Evolutionary conservation across 2,329 filamentous ascomycete genomes (phyloP).

Genomic region (Claviceps maximensis): DNA sequence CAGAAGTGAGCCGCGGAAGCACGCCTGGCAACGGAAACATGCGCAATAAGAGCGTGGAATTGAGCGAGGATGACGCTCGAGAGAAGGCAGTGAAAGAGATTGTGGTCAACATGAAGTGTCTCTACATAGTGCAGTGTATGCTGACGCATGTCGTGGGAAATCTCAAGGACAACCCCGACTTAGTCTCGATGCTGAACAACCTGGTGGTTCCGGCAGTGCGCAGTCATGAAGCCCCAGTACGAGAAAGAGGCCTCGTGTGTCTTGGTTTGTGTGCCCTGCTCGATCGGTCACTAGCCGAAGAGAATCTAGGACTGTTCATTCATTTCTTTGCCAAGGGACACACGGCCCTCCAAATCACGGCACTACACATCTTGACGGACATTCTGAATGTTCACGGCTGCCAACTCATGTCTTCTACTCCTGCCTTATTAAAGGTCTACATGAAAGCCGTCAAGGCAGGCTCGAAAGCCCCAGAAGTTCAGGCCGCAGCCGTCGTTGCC

Average conservation of each 20-base stretch:
- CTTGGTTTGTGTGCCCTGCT: constrained; percentile 84
- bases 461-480: constrained; percentile 56
- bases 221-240: constrained; percentile 81
- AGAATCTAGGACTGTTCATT: constrained; percentile 86
- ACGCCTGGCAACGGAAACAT: constrained; percentile 37
- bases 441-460: constrained; percentile 66
- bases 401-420: constrained; percentile 54
- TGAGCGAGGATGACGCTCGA: constrained; percentile 52
- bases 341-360: constrained; percentile 75
- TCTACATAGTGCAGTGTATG: constrained; percentile 97
- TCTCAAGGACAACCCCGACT: constrained; percentile 74
- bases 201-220: constrained; percentile 90
- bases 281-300: constrained; percentile 79
- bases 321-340: constrained; percentile 94
- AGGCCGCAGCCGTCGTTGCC: constrained; percentile 67
- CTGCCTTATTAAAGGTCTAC: constrained; percentile 72
- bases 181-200: constrained; percentile 98
- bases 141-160: constrained; percentile 82
- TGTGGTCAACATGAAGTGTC: constrained; percentile 94
- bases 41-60: constrained; percentile 25
- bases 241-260: constrained; percentile 80
- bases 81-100: constrained; percentile 78
- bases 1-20: constrained; percentile 60
- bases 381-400: constrained; percentile 82
- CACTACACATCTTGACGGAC: constrained; percentile 83